A percentile compares a stretch with the other conserved stretches of the same genome.
These are phyloP conservation scores for Eustoma russellianum DNA, from an alignment of 257 asterid genomes.

Conservation along the genomic window DNA sequence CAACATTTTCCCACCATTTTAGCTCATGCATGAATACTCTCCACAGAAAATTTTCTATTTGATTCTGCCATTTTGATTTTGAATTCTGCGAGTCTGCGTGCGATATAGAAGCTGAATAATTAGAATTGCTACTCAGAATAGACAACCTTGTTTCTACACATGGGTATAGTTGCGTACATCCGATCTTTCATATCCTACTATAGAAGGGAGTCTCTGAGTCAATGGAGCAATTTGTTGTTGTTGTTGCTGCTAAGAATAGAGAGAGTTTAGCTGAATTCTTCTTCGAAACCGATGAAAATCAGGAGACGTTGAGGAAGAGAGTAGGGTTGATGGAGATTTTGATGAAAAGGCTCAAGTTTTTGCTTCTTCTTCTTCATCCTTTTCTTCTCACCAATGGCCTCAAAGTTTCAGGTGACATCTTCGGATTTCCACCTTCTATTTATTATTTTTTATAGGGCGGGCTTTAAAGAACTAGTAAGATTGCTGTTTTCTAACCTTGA, in stretches of 20 bases:
- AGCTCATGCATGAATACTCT: not conserved
- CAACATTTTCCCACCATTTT: not conserved
- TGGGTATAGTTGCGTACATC: too few species aligned
- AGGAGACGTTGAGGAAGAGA: constrained; percentile 19
- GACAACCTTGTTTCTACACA: too few species aligned
- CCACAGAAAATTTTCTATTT: not conserved
- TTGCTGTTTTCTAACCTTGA: too few species aligned
- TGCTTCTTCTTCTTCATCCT: constrained; percentile 28
- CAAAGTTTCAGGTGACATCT: constrained; percentile 90
- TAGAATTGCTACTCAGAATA: not conserved
- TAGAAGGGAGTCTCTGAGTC: too few species aligned
- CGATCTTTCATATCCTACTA: too few species aligned
- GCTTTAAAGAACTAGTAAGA: too few species aligned
- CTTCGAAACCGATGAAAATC: constrained; percentile 34
- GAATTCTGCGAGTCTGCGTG: not conserved
- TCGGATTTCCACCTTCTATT: too few species aligned
- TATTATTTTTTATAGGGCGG: too few species aligned
- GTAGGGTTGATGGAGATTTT: constrained; percentile 15
- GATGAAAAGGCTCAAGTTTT: constrained; percentile 11
- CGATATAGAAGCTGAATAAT: not conserved
- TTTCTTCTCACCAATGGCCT: constrained; percentile 74
- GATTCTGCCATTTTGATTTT: too few species aligned
- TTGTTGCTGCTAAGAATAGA: not conserved
- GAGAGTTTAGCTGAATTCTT: constrained; percentile 13
- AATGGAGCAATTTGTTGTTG: too few species aligned